Evolutionary conservation across 495 filamentous ascomycete species (phyloP), one percentile per base, ranked within the genome.

Genomic region (Trichoderma parareesei): DNA sequence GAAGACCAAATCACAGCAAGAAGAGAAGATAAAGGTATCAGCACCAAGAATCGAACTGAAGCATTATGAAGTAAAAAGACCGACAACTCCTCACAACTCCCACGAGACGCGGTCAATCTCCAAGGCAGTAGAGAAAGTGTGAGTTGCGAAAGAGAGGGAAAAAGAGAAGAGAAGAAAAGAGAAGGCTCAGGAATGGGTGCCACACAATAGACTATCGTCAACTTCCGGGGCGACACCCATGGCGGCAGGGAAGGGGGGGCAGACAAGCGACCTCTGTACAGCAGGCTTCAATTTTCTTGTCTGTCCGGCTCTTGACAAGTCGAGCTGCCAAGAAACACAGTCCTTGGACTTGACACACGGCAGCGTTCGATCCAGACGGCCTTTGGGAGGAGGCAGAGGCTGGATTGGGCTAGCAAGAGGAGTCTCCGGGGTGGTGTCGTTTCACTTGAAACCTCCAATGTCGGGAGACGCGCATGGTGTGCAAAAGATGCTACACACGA

Each of bases 381-480:
- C 48, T 16, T 18, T 14, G 20, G 37, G 20, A 57, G 37, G 20
- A 57, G 20, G 8, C 14, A 38, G 27, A 57, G 37, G 14, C 53
- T 35, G 27, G 33, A 13, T 35, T 37, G 49, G 49, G 53, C 53
- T 57, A 33, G 37, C 27, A 57, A 37, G 53, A 37, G 53, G 53
- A 57, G 53, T 57, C 53, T 57, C 53, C 27, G 53, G 53, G 53
- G 57, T 66, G 67, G 48, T 44, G 72, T 70, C 69, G 75, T 77
- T 77, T 77, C 75, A 74, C 68, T 62, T 71, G 74, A 75, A 74
- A 74, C 74, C 66, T 49, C 55, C 67, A 66, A 61, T 66, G 74
- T 75, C 53, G 53, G 53, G 53, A 57, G 53, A 57, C 53, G 20
- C 27, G 53, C 53, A 57, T 57, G 53, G 53, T 20, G 20, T 13